Percentiles rank a stretch among this genome's conserved stretches.
Conservation (phyloP, 140 eudicot genomes). For the Senecio squalidus region DNA sequence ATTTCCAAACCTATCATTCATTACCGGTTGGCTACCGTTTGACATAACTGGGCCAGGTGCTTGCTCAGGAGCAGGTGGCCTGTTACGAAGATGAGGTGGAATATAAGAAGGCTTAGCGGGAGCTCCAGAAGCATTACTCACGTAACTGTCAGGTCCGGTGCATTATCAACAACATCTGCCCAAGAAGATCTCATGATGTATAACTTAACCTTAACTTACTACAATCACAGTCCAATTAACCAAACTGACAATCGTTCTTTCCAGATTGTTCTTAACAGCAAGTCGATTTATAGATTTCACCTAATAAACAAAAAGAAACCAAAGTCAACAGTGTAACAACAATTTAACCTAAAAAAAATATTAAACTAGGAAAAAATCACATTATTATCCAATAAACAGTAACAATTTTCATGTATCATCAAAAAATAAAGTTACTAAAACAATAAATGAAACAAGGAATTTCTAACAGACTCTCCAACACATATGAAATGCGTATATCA, state of each 20-base stretch:
- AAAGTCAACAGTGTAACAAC: constrained; percentile 3
- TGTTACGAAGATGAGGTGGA: constrained; percentile 63
- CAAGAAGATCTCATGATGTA: constrained; percentile 51
- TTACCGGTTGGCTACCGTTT: constrained; percentile 26
- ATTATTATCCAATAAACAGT: not conserved
- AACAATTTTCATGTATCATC: not conserved
- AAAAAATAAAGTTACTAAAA: not conserved
- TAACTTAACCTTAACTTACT: constrained; percentile 2
- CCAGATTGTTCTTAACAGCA: constrained; percentile 14
- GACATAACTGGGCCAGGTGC: constrained; percentile 27
- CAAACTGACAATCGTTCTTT: constrained; percentile 3
- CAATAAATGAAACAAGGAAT: not conserved
- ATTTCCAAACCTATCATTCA: constrained; percentile 37
- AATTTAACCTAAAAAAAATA: not conserved
- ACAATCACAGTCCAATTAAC: not conserved
- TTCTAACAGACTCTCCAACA: too few species aligned
- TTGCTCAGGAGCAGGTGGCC: constrained; percentile 31
- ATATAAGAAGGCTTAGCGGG: constrained; percentile 44
- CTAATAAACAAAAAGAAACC: not conserved
- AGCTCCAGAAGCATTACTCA: constrained; percentile 22
- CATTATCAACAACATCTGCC: constrained; percentile 59
- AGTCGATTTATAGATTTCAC: not conserved
- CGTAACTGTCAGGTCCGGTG: constrained; percentile 34
- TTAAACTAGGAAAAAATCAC: too few species aligned
- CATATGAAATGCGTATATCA: not conserved